These are phyloP conservation scores for Beta macrorhiza DNA, from an alignment of 179 eudicot genomes.

Conservation along the genomic window DNA sequence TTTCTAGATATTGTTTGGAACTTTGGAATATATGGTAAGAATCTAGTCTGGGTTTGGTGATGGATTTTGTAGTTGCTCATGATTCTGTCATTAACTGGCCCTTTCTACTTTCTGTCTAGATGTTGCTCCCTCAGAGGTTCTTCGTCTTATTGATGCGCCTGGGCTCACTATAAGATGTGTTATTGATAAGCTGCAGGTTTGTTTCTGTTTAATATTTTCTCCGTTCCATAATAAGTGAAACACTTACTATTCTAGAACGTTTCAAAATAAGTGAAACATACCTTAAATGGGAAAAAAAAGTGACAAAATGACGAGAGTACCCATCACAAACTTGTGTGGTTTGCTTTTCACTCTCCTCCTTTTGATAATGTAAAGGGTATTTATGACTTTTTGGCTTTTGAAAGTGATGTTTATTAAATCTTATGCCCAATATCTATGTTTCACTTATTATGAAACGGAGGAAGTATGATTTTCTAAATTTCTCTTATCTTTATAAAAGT, in stretches of 20 bases:
- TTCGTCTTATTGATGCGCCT: slow-evolving; percentile 2
- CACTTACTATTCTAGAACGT: too few species aligned
- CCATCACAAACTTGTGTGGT: too few species aligned
- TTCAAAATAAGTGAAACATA: too few species aligned
- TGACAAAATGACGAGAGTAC: too few species aligned
- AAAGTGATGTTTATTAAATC: too few species aligned
- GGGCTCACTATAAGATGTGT: not conserved
- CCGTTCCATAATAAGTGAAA: too few species aligned
- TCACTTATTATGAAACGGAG: too few species aligned
- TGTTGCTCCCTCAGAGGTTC: slow-evolving; percentile 1
- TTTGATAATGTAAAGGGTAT: too few species aligned
- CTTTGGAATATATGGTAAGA: slow-evolving; percentile 15
- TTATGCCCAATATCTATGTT: too few species aligned
- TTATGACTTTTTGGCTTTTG: too few species aligned
- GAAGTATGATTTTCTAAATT: not conserved
- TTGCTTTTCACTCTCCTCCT: too few species aligned
- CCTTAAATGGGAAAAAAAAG: too few species aligned
- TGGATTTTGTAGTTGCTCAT: not conserved
- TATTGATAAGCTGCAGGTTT: slow-evolving; percentile 17
- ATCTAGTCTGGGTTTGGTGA: not conserved
- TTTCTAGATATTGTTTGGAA: not conserved
- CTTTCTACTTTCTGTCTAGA: slow-evolving; percentile 6
- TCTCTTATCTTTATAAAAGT: not conserved
- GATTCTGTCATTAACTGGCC: not conserved
- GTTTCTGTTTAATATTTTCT: slow-evolving; percentile 11